Base-by-base conservation (phyloP, 495 filamentous ascomycete genomes). In the Emericellopsis terricola region DNA sequence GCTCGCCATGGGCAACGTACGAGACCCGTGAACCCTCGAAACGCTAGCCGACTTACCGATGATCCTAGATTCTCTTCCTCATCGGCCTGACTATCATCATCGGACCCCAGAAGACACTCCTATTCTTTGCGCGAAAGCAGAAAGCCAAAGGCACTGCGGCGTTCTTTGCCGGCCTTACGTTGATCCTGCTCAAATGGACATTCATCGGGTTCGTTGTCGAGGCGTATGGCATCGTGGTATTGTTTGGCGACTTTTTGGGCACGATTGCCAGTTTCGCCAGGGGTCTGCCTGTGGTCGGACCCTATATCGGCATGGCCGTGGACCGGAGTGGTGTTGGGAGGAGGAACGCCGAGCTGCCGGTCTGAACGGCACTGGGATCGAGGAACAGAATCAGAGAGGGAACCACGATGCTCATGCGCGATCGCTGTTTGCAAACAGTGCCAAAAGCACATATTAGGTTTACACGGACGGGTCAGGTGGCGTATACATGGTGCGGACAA, bases 201-300 rank as follows among this genome's bases (percentile, higher is more conserved):
- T 54, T 96, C 14, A 69, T 83, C 34, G 89, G 89, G 20, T 96
- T 97, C 56, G 38, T 76, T 26, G 72, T 94, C 39, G 89, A 97
- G 59, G 56, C 85, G 6, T 96, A 94, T 55, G 89, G 89, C 18
- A 81, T 96, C 23, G 68, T 92, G 43, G 71, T 92, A 18, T 63
- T 97, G 29, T 97, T 97, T 60, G 86, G 87, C 15, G 89, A 97
- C 51, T 94, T 94, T 55, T 67, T 94, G 26, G 73, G 81, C n/a
- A 94, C 87, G 10, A 83, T 94, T 38, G 78, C 76, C 0, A 71
- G 81, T 36, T 93, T 96, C 50, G 78, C 79, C 16, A 72, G 76
- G 23, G 84, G 80, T 47, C 56, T 93, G 11, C 89, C 89, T 0
- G 71, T 94, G 9, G 60, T 94, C 8, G 85, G 85, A 15, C 78